phyloP scores from a whole-genome alignment of 164 flowering plant genomes.

The Liquidambar formosana region DNA sequence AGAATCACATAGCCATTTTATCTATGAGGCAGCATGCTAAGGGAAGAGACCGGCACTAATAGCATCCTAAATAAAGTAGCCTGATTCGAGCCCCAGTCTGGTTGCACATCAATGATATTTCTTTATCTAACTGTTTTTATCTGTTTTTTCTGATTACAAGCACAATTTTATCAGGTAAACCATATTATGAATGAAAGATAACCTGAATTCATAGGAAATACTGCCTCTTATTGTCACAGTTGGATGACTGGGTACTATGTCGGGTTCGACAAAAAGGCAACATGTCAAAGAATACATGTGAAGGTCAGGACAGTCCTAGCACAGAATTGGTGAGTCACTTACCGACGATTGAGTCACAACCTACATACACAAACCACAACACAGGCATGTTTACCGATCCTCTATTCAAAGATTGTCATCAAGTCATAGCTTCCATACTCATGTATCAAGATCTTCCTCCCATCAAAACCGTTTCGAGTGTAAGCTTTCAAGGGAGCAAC shows the following conservation, averaged over 20 bases:
- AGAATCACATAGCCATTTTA: background rate
- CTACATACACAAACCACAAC: slow-evolving; percentile 3
- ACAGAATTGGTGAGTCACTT: slow-evolving; percentile 9
- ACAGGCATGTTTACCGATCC: slow-evolving; percentile 20
- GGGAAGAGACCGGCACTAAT: background rate
- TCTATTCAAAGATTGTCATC: slow-evolving; percentile 32
- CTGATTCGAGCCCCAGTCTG: background rate
- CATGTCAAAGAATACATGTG: slow-evolving; percentile 21
- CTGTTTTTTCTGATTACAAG: background rate
- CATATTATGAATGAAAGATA: background rate
- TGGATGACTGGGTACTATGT: slow-evolving; percentile 62
- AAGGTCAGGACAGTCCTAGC: slow-evolving; percentile 16
- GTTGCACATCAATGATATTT: background rate
- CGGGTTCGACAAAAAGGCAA: slow-evolving; percentile 44
- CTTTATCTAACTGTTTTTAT: background rate
- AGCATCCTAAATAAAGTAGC: background rate
- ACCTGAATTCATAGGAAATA: background rate
- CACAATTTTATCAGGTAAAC: background rate
- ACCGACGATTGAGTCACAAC: slow-evolving; percentile 13
- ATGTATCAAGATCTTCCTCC: slow-evolving; percentile 22
- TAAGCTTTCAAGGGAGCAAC: slow-evolving; percentile 18
- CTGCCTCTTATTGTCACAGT: slow-evolving; percentile 25
- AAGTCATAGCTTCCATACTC: slow-evolving; percentile 30
- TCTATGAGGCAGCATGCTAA: background rate
- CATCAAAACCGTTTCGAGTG: slow-evolving; percentile 14